These are phyloP conservation scores for Phytophthora megakarya DNA, from an alignment of 352 stramenopile species.

Conservation along the genomic window DNA sequence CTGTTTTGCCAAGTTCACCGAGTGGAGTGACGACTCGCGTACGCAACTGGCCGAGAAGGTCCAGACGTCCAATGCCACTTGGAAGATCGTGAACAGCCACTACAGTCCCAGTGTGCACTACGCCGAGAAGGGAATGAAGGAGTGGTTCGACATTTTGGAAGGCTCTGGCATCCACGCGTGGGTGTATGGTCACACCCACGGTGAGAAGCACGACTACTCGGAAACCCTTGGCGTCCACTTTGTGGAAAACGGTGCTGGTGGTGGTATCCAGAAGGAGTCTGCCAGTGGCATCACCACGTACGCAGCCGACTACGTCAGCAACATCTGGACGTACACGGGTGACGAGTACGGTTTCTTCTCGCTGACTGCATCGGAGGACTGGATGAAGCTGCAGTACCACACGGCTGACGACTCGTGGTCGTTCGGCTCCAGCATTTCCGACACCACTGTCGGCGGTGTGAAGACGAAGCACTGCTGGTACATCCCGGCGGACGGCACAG, in stretches of 20 bases:
- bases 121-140: constrained; percentile 37
- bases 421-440: constrained; percentile 51
- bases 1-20: constrained; percentile 61
- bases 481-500: constrained; percentile 48
- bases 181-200: constrained; percentile 69
- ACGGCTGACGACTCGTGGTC: constrained; percentile 64
- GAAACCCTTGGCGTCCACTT: constrained; percentile 64
- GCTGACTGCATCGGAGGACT: constrained; percentile 60
- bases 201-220: constrained; percentile 79
- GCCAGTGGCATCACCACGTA: constrained; percentile 66
- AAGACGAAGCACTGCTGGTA: constrained; percentile 81
- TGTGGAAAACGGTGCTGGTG: constrained; percentile 77
- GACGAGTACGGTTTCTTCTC: constrained; percentile 80
- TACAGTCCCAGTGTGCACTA: constrained; percentile 68
- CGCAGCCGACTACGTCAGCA: constrained; percentile 56
- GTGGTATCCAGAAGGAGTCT: constrained; percentile 79
- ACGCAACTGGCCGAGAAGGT: constrained; percentile 47
- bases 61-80: constrained; percentile 55
- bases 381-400: constrained; percentile 71
- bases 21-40: constrained; percentile 71
- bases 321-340: constrained; percentile 65
- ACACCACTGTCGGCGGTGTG: constrained; percentile 54
- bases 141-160: constrained; percentile 58
- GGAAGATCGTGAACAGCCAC: constrained; percentile 76
- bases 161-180: constrained; percentile 45